Evolutionary conservation across 2,329 filamentous ascomycete species (phyloP).

Genomic region (Cladophialophora bantiana): DNA sequence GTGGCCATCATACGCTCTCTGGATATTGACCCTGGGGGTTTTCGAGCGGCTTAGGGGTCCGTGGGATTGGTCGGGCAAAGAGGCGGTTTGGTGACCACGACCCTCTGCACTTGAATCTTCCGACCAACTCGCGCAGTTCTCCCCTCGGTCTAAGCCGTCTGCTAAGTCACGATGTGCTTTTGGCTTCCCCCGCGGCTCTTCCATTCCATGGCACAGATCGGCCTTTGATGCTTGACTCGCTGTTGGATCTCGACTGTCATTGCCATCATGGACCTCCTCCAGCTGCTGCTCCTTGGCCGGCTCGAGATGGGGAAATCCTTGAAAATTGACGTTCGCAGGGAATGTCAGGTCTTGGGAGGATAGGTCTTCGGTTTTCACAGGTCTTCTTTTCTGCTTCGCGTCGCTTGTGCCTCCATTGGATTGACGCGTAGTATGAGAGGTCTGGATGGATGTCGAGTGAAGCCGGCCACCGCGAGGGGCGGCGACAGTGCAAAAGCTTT

Average conservation of each 20-base stretch:
- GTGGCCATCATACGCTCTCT: background rate
- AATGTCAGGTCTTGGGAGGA: background rate
- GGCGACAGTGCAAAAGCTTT: constrained; percentile 9
- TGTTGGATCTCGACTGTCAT: background rate
- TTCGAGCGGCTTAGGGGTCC: background rate
- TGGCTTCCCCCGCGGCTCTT: background rate
- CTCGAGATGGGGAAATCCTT: constrained; percentile 9
- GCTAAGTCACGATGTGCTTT: background rate
- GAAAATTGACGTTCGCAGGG: background rate
- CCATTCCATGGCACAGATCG: background rate
- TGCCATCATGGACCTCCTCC: background rate
- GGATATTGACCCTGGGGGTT: background rate
- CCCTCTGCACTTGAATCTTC: background rate
- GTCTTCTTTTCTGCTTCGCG: background rate
- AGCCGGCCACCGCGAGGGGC: background rate
- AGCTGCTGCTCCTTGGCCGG: background rate
- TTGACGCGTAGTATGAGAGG: background rate
- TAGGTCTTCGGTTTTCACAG: background rate
- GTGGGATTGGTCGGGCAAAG: background rate
- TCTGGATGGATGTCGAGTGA: background rate
- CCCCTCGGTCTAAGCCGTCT: background rate
- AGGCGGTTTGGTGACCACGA: background rate
- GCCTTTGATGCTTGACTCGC: background rate
- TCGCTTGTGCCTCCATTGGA: constrained; percentile 7
- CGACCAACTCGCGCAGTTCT: background rate